phyloP scores from a whole-genome alignment of 257 asterid species.

The Catharanthus roseus region DNA sequence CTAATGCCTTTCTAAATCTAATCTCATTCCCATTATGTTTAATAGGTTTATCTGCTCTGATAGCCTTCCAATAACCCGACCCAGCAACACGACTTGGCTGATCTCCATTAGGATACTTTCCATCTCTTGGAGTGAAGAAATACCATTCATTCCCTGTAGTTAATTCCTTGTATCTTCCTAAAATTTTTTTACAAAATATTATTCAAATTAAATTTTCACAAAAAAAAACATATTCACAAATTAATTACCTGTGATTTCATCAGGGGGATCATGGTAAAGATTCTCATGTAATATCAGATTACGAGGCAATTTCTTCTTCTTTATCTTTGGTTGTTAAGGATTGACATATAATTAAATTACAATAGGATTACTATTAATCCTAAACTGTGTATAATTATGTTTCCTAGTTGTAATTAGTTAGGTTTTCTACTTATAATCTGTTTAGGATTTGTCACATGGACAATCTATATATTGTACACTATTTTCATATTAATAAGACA shows the following conservation, averaged over 20 bases:
- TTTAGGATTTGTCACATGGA: no score
- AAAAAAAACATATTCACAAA: not conserved
- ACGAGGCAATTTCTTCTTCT: slow-evolving; percentile 8
- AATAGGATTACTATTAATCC: no score
- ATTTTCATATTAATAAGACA: no score
- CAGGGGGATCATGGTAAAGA: slow-evolving; percentile 19
- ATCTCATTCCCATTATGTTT: not conserved
- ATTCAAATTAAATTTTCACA: no score
- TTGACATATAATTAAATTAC: no score
- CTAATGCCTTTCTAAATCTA: slow-evolving; percentile 22
- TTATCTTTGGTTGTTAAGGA: no score
- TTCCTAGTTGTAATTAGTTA: no score
- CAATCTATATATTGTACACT: no score
- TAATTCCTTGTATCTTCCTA: not conserved
- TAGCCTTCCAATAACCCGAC: slow-evolving; percentile 33
- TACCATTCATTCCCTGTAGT: slow-evolving; percentile 25
- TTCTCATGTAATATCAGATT: slow-evolving; percentile 16
- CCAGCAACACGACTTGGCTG: slow-evolving; percentile 24
- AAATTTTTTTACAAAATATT: no score
- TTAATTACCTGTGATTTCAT: slow-evolving; percentile 9
- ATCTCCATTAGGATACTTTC: slow-evolving; percentile 21
- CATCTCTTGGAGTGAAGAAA: slow-evolving; percentile 26
- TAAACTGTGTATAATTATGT: no score
- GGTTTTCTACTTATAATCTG: no score
- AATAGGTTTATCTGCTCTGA: slow-evolving; percentile 21